Conservation (phyloP, 2,329 filamentous ascomycete genomes). For the Verticillium isaacii region DNA sequence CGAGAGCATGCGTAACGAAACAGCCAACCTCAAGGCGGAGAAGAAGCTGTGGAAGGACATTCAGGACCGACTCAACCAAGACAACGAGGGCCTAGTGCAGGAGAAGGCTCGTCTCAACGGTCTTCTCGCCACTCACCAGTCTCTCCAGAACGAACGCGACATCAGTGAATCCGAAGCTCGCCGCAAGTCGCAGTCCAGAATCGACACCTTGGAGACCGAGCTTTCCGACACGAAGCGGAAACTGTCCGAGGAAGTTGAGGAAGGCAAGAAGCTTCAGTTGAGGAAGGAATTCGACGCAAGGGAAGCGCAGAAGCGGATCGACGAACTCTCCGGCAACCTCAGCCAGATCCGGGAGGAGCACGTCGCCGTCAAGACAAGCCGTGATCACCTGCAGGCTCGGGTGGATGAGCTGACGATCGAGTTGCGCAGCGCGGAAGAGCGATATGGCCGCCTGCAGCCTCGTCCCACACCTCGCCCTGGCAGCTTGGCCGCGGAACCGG, state of each 20-base stretch:
- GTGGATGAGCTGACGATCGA: constrained; percentile 88
- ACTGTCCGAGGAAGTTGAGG: constrained; percentile 76
- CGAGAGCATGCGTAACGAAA: constrained; percentile 87
- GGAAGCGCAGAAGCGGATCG: constrained; percentile 85
- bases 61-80: constrained; percentile 79
- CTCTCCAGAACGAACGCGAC: constrained; percentile 86
- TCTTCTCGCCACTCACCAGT: constrained; percentile 79
- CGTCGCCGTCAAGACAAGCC: constrained; percentile 77
- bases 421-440: constrained; percentile 83
- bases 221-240: constrained; percentile 75
- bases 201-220: constrained; percentile 77
- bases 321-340: constrained; percentile 79
- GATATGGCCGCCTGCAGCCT: constrained; percentile 76
- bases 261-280: constrained; percentile 74
- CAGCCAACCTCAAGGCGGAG: constrained; percentile 88
- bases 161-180: constrained; percentile 76
- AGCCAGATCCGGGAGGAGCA: constrained; percentile 82
- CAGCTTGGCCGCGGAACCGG: constrained; percentile 30
- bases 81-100: constrained; percentile 79
- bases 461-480: constrained; percentile 62
- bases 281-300: constrained; percentile 88
- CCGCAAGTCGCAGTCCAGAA: constrained; percentile 71
- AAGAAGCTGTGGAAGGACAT: constrained; percentile 94
- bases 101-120: constrained; percentile 82
- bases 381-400: constrained; percentile 82